A percentile compares a stretch with the other conserved stretches of the same genome.
Conservation (phyloP, 2,329 filamentous ascomycete species). For the Rhynchosporium secalis region DNA sequence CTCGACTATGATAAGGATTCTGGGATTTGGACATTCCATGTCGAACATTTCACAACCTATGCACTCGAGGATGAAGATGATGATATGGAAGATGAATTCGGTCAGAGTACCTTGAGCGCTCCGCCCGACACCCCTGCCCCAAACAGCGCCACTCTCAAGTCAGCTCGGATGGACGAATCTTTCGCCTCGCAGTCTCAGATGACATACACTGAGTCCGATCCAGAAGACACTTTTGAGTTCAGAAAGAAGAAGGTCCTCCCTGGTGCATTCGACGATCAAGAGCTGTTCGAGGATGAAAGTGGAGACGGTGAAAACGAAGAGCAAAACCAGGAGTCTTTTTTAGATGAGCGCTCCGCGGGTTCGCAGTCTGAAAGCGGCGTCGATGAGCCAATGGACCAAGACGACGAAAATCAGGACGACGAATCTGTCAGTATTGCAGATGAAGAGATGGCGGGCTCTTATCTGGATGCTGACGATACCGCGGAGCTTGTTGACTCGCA, state of each 20-base stretch:
- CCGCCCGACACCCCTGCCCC: conserved; percentile 47
- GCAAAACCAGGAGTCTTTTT: conserved; percentile 72
- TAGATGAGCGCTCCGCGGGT: conserved; percentile 88
- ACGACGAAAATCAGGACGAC: conserved; percentile 67
- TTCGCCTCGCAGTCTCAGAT: conserved; percentile 43
- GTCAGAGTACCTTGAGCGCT: conserved; percentile 51
- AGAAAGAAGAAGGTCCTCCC: conserved; percentile 56
- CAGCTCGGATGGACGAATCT: conserved; percentile 34
- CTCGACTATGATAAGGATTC: conserved; percentile 75
- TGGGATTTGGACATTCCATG: conserved; percentile 86
- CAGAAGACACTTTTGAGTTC: conserved; percentile 41
- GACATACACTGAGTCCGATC: conserved; percentile 39
- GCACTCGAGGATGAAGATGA: conserved; percentile 74
- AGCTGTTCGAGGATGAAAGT: conserved; percentile 55
- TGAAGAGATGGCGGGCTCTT: conserved; percentile 77
- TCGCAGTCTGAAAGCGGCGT: conserved; percentile 60
- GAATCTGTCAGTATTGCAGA: conserved; percentile 75
- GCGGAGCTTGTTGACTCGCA: conserved; percentile 66
- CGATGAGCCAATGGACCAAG: conserved; percentile 59
- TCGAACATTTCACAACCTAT: conserved; percentile 97
- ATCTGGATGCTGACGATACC: conserved; percentile 70
- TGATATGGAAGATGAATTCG: conserved; percentile 56
- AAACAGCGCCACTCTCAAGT: conserved; percentile 31
- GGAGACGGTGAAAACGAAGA: conserved; percentile 45
- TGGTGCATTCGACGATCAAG: conserved; percentile 73